Evolutionary conservation across 352 stramenopile species (phyloP), one percentile per base, ranked within the genome.

Genomic region (Globisporangium okanoganense): DNA sequence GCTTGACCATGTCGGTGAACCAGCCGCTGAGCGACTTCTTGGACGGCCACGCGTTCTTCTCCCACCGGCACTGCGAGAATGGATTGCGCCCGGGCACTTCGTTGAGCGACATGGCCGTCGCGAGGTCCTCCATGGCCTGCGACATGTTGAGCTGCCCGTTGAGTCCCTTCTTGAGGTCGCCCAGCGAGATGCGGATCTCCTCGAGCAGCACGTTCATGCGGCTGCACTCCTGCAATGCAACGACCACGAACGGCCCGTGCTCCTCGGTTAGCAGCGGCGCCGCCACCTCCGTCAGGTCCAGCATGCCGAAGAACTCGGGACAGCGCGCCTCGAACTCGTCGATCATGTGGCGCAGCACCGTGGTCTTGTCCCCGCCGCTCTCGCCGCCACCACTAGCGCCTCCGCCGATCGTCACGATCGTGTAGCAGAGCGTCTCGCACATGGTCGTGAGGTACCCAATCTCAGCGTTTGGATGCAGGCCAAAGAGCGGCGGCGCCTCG

Each of bases 141-240:
- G 88, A 97, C 90, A 98, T 98, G 81, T 98, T 98, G 13, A 98
- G 78, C 64, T 98, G 90, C 2, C 94, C 95, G 58, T 98, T 98
- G 3, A 98, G 74, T 33, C 94, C 95, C 61, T 98, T 98, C 65
- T 98, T 97, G 43, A 98, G 72, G 52, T 98, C 95, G 1, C 87
- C 71, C 9, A 98, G 74, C 3, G 92, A 97, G 35, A 85, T 76
- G 22, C 85, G 82, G 60, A 98, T 97, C 65, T 97, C 91, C 58
- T 90, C 81, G 9, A 98, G 67, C 33, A 98, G 72, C 12, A 82
- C 83, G 61, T 98, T 98, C 95, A 98, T 98, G 16, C 93, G 86
- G 41, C 77, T 85, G 74, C 92, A 98, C 65, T 98, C 96, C 73
- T 99, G 96, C 36, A 98, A 63, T 1, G 92, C 91, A 6, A 99